Evolutionary conservation across 225 moss, liverwort and hornwort species (phyloP).

Genomic region (Neckera pumila): DNA sequence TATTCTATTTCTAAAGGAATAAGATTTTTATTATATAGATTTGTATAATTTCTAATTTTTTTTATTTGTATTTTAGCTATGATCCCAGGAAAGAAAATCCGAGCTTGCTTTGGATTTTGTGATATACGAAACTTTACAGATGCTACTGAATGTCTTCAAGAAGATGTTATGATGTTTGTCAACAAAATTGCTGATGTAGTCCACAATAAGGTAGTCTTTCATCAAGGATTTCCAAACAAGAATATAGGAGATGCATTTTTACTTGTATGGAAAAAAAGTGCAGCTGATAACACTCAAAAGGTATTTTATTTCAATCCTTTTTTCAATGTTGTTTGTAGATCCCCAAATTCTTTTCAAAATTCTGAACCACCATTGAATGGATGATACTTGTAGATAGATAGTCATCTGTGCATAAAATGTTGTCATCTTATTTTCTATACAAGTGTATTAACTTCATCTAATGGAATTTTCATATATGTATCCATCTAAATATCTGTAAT

Average conservation of each 20-base stretch:
- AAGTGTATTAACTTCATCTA: neutral
- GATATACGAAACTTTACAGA: constrained; percentile 95
- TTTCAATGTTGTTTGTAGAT: neutral
- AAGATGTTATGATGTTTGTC: constrained; percentile 99
- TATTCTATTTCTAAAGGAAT: neutral
- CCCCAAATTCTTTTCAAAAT: neutral
- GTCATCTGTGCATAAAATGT: neutral
- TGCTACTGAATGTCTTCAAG: constrained; percentile 96
- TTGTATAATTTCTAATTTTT: neutral
- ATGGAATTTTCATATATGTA: neutral
- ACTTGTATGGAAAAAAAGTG: constrained; percentile 94
- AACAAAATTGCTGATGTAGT: constrained; percentile 96
- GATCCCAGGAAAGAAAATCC: constrained; percentile 94
- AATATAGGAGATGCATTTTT: constrained; percentile 97
- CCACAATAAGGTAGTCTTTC: constrained; percentile 82
- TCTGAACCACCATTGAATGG: neutral
- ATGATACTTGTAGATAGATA: neutral
- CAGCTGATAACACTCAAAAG: constrained; percentile 71
- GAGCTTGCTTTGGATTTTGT: constrained; percentile 95
- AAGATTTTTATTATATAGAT: neutral
- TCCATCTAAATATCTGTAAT: neutral
- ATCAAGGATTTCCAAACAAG: constrained; percentile 96
- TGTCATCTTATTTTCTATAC: neutral
- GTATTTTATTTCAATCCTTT: neutral
- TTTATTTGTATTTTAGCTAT: constrained; percentile 32